phyloP scores from a whole-genome alignment of 2,329 filamentous ascomycete genomes.

The Pseudocercospora vitis region DNA sequence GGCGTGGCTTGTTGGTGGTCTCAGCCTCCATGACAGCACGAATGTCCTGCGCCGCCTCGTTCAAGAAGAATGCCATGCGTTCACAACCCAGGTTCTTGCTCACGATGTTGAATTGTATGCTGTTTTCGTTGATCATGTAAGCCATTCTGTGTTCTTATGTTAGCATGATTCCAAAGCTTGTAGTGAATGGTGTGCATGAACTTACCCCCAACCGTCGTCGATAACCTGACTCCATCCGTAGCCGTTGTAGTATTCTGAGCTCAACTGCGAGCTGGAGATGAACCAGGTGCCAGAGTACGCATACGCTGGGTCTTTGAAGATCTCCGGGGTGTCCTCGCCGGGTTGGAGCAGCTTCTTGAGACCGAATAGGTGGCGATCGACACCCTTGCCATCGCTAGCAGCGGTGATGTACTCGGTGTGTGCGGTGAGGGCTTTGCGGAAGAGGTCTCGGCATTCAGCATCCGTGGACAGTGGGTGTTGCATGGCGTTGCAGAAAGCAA shows the following conservation, averaged over 20 bases:
- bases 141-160: slow-evolving; percentile 61
- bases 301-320: slow-evolving; percentile 87
- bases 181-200: slow-evolving; percentile 13
- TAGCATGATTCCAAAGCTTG: slow-evolving; percentile 15
- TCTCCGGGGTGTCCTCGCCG: slow-evolving; percentile 74
- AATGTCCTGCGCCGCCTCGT: slow-evolving; percentile 88
- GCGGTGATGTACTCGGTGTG: slow-evolving; percentile 90
- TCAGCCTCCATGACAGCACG: slow-evolving; percentile 81
- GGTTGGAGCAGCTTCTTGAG: slow-evolving; percentile 84
- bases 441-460: slow-evolving; percentile 67
- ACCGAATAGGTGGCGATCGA: slow-evolving; percentile 95
- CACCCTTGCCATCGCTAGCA: slow-evolving; percentile 87
- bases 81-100: slow-evolving; percentile 88
- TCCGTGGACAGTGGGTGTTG: slow-evolving; percentile 64
- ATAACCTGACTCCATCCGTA: slow-evolving; percentile 99
- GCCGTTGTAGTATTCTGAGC: slow-evolving; percentile 96
- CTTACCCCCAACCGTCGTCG: slow-evolving; percentile 80
- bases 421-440: slow-evolving; percentile 76
- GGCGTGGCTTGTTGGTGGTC: slow-evolving; percentile 15
- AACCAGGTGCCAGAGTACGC: slow-evolving; percentile 85
- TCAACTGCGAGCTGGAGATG: slow-evolving; percentile 84
- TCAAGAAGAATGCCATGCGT: slow-evolving; percentile 93
- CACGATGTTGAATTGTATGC: slow-evolving; percentile 96
- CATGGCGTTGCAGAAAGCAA: slow-evolving; percentile 88
- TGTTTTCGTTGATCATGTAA: slow-evolving; percentile 99